Evolutionary conservation across 129 eudicot species (phyloP).

Genomic region (Gnaphalium uliginosum): DNA sequence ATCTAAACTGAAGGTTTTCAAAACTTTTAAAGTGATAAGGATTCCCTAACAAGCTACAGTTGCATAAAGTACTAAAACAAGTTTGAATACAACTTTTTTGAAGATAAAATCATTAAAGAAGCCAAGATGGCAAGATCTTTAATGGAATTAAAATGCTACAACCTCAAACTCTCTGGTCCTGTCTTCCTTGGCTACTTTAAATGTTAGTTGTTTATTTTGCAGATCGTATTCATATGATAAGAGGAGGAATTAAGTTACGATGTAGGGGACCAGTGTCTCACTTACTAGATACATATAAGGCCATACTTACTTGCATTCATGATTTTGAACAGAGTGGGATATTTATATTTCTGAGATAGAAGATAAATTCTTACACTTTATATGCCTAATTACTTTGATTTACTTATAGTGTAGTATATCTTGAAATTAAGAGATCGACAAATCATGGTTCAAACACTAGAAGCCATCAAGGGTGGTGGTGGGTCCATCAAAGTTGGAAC

Average conservation of each 20-base stretch:
- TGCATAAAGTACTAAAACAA: neutral
- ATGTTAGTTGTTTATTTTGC: neutral
- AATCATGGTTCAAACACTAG: constrained; percentile 72
- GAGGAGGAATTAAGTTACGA: neutral
- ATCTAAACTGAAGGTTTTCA: too few species aligned
- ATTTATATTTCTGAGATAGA: neutral
- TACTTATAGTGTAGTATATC: constrained; percentile 1
- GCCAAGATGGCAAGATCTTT: neutral
- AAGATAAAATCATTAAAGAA: too few species aligned
- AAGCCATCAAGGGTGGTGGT: constrained; percentile 90
- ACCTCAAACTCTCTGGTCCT: neutral
- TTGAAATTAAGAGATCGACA: neutral
- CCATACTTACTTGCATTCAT: neutral
- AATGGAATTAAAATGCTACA: neutral
- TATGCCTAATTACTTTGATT: neutral
- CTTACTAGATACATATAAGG: neutral
- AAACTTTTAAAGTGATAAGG: too few species aligned
- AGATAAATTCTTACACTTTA: neutral
- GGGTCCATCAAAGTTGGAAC: constrained; percentile 92
- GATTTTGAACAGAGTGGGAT: neutral
- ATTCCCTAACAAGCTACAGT: neutral
- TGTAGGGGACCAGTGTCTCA: neutral
- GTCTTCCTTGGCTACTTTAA: neutral
- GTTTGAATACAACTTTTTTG: neutral
- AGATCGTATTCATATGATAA: neutral